Evolutionary conservation across 768 basidiomycete genomes (phyloP), one percentile per base, ranked within the genome.

Genomic region (Tricholoma flavovirens): DNA sequence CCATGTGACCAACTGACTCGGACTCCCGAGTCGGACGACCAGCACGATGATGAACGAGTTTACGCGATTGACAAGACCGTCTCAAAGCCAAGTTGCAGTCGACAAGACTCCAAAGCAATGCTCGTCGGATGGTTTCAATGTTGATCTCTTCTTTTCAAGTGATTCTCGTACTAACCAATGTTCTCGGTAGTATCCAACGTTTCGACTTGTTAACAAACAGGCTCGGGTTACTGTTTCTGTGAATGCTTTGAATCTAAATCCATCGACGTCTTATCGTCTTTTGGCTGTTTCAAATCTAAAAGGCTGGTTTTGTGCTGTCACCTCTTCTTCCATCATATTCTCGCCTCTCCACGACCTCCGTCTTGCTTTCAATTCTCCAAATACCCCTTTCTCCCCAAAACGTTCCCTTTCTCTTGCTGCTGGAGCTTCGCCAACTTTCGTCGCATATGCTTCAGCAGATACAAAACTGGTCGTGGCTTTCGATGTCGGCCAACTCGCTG

Each of bases 271-370:
- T 7, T 81, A 78, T 38, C 76, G 70, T 53, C 73, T 87, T 15
- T 81, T 92, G 60, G 77, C 83, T 3, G 73, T 80, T 2, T 76
- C 83, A 2, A 87, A 84, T 64, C 69, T 73, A 11, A 78, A 74
- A 59, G 85, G 82, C 26, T 90, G 84, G 83, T 91, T 90, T 68
- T 85, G 81, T 46, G 86, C 87, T 30, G 78, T 82, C 35, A 26
- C 26, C 30, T 17, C 19, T 1, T 26, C 59, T 58, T 88, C 71
- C n/a, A 70, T 91, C 49, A 71, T 83, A 22, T 68, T 83, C 15
- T 86, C 88, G 0, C 76, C 84, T 15, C 75, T 90, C 7, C 69
- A 74, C 19, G 80, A 86, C 36, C 70, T 92, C n/a, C 83, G 82
- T 1, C 66, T 77, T 14, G 76, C 81, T 0, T 77, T 84, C 59